A percentile compares a stretch with the other conserved stretches of the same genome.
Evolutionary conservation across 495 filamentous ascomycete genomes (phyloP).

Genomic region (Penicillium waksmanii): DNA sequence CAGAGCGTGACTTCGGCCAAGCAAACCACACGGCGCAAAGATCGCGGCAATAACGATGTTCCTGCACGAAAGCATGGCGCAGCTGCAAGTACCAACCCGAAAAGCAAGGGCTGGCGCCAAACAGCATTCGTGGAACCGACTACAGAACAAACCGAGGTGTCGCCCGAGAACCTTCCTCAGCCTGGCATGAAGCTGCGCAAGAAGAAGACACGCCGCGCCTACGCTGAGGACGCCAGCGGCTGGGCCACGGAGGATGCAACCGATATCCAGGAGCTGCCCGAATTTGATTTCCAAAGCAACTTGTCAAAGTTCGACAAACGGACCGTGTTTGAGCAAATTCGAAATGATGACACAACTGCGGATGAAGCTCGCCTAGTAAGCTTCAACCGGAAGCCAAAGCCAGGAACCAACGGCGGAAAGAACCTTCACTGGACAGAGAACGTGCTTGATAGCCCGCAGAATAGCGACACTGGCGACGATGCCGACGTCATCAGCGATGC

Average conservation of each 20-base stretch:
- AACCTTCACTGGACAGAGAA: slow-evolving; percentile 92
- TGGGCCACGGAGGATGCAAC: slow-evolving; percentile 98
- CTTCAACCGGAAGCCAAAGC: slow-evolving; percentile 79
- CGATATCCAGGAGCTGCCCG: slow-evolving; percentile 92
- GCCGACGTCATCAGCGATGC: slow-evolving; percentile 59
- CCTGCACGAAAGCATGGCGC: slow-evolving; percentile 38
- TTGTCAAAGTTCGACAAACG: slow-evolving; percentile 94
- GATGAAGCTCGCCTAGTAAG: slow-evolving; percentile 88
- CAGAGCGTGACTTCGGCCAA: slow-evolving; percentile 24
- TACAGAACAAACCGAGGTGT: slow-evolving; percentile 21
- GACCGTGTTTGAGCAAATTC: slow-evolving; percentile 82
- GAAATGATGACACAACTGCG: slow-evolving; percentile 82
- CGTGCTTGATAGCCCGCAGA: slow-evolving; percentile 72
- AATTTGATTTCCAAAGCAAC: slow-evolving; percentile 89
- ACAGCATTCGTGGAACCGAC: slow-evolving; percentile 73
- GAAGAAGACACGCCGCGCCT: slow-evolving; percentile 57
- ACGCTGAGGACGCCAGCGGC: slow-evolving; percentile 71
- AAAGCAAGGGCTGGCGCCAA: slow-evolving; percentile 77
- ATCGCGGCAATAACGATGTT: slow-evolving; percentile 36
- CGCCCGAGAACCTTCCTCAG: slow-evolving; percentile 25
- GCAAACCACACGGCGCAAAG: slow-evolving; percentile 32
- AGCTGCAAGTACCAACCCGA: slow-evolving; percentile 45
- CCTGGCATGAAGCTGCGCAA: slow-evolving; percentile 49
- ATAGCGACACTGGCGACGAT: slow-evolving; percentile 71
- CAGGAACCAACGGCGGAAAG: slow-evolving; percentile 81